Conservation (phyloP, 495 filamentous ascomycete genomes). For the Xylaria bambusicola region DNA sequence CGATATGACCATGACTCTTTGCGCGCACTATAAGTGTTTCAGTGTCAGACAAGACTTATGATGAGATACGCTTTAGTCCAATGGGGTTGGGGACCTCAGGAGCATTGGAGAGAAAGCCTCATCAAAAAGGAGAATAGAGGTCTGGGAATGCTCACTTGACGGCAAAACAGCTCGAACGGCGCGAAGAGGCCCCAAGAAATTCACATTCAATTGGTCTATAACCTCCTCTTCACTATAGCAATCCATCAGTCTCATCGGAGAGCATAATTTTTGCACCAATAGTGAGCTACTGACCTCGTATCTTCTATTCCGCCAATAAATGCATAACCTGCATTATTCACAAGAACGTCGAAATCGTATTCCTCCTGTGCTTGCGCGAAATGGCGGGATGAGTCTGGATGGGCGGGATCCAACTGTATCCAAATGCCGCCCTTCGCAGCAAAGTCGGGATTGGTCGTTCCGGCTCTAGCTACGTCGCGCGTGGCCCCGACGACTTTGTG, state of each 20-base stretch:
- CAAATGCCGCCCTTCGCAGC: slow-evolving; percentile 29
- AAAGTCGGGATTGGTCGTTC: slow-evolving; percentile 31
- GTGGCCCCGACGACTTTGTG: slow-evolving; percentile 55
- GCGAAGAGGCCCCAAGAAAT: slow-evolving; percentile 45
- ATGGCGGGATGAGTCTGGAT: slow-evolving; percentile 8
- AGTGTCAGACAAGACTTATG: background rate
- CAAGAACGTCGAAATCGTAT: slow-evolving; percentile 42
- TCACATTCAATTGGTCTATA: slow-evolving; percentile 36
- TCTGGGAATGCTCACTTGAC: slow-evolving; percentile 2
- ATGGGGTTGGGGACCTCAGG: too few species aligned
- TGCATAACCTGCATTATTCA: slow-evolving; percentile 39
- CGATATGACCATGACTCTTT: slow-evolving; percentile 39
- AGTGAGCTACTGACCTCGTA: slow-evolving; percentile 16
- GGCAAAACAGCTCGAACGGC: slow-evolving; percentile 49
- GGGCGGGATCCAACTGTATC: slow-evolving; percentile 39
- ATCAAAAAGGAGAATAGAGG: background rate
- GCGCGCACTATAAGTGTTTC: slow-evolving; percentile 31
- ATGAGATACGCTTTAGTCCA: too few species aligned
- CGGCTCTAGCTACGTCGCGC: slow-evolving; percentile 29
- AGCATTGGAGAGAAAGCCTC: background rate
- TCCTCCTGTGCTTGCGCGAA: slow-evolving; percentile 20
- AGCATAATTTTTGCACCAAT: background rate
- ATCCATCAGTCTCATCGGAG: background rate
- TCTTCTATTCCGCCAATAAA: slow-evolving; percentile 40
- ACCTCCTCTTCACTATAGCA: slow-evolving; percentile 38